Base-by-base conservation (phyloP, 352 stramenopile species). In the Pythium monospermum region DNA sequence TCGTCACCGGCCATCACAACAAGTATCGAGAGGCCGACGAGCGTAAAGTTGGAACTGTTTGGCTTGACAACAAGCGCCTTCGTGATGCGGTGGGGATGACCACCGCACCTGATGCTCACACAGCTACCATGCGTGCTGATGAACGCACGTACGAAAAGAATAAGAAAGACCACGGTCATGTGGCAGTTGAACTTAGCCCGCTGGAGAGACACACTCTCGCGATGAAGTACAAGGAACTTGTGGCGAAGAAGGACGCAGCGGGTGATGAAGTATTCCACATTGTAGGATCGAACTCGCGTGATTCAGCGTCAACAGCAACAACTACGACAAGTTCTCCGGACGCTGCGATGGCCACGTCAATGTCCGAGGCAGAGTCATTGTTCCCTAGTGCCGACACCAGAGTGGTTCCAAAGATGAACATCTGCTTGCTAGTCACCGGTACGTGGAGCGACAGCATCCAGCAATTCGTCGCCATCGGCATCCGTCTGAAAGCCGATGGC, bases 381-480 rank as follows among this genome's bases (percentile, higher is more conserved):
- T 45, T 44, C 32, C 33, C n/a, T 15, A 48, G 32, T 12, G 52
- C 49, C 23, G 52, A 44, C 39, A 60, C 31, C 42, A 32, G 18
- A n/a, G 32, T 35, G 1, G 37, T 86, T 12, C 74, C 70, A 10
- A 68, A 61, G 47, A 83, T 91, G 72, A 88, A 83, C 35, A 80
- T 91, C 52, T 83, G 73, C 39, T 71, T 90, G 59, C 64, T 87
- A 47, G 72, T 61, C n/a, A 78, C 67, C 7, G 86, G 86, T 0
- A 84, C 53, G 12, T 87, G 79, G 70, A 68, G 66, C 26, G 82
- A 91, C 51, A 81, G 57, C 30, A 66, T 95, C 0, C 64, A 89
- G 35, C 78, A 86, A 25, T 91, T 77, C 46, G 70, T 91, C 21
- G 76, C 69, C 1, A 80, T 97, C 22, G 87, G 83, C 27, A 49